A percentile compares a stretch with the other conserved stretches of the same genome.
These are phyloP conservation scores for Trichoderma atrobrunneum DNA, from an alignment of 2,329 filamentous ascomycete genomes.

Conservation along the genomic window DNA sequence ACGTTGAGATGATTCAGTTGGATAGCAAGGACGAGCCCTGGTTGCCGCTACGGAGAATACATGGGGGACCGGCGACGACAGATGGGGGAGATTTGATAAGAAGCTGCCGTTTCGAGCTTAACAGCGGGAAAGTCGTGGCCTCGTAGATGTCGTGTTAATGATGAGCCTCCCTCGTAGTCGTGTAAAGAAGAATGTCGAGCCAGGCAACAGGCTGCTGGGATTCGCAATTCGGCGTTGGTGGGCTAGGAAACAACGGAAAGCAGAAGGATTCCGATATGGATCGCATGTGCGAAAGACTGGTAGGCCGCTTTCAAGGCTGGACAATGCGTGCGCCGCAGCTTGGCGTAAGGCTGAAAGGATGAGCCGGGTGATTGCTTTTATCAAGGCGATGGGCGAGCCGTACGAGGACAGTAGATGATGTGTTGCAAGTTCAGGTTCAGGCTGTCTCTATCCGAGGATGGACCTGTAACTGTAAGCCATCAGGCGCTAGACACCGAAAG, in stretches of 20 bases:
- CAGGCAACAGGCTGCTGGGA: neutral
- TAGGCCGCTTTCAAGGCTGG: neutral
- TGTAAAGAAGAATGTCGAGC: neutral
- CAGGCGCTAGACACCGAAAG: constrained; percentile 12
- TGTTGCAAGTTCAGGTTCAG: neutral
- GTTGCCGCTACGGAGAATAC: constrained; percentile 18
- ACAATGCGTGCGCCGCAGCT: neutral
- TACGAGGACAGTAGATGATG: neutral
- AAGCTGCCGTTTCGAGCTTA: neutral
- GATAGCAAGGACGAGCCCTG: constrained; percentile 20
- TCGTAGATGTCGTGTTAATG: neutral
- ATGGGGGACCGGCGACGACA: neutral
- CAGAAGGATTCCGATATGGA: neutral
- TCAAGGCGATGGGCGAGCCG: neutral
- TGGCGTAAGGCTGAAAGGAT: constrained; percentile 10
- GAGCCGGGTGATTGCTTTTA: neutral
- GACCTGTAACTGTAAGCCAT: constrained; percentile 8
- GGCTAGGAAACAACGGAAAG: neutral
- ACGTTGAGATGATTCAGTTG: neutral
- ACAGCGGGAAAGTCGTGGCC: neutral
- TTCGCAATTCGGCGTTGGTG: neutral
- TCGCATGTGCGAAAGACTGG: neutral
- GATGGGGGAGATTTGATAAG: neutral
- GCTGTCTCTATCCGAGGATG: neutral
- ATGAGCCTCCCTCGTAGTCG: neutral